Conservation (phyloP, 2,329 filamentous ascomycete species). For the Talaromyces albobiverticillius region DNA sequence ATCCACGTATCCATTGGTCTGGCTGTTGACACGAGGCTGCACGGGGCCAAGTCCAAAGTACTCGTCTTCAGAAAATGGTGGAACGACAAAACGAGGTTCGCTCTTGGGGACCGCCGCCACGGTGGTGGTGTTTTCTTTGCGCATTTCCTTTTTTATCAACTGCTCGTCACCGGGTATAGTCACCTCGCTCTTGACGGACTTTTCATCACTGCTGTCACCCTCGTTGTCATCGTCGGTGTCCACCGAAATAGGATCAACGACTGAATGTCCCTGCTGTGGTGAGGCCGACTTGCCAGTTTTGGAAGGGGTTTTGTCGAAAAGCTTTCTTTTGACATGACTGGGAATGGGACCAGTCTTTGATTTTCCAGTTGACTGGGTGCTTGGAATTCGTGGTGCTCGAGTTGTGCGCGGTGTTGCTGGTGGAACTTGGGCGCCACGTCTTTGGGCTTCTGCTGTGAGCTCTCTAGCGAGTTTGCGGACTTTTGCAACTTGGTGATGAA, state of each 20-base stretch:
- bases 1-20: background rate
- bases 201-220: background rate
- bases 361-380: background rate
- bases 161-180: background rate
- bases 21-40: background rate
- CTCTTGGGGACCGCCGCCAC: no score
- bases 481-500: constrained; percentile 47
- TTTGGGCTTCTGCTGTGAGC: constrained; percentile 28
- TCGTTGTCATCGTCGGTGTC: background rate
- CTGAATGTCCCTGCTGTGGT: background rate
- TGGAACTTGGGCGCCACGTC: constrained; percentile 3
- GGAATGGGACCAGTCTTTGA: no score
- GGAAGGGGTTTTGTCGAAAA: background rate
- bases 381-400: background rate
- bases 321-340: background rate
- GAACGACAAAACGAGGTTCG: no score
- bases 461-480: constrained; percentile 40
- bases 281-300: background rate
- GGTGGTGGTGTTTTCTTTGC: background rate
- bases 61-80: background rate
- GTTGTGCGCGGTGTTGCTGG: background rate
- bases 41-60: background rate
- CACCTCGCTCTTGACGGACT: background rate
- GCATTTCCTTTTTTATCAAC: background rate
- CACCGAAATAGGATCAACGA: background rate